Percentiles rank a stretch among this genome's conserved stretches.
phyloP scores from a whole-genome alignment of 2,329 filamentous ascomycete species.

The Aspergillus fumigatus region DNA sequence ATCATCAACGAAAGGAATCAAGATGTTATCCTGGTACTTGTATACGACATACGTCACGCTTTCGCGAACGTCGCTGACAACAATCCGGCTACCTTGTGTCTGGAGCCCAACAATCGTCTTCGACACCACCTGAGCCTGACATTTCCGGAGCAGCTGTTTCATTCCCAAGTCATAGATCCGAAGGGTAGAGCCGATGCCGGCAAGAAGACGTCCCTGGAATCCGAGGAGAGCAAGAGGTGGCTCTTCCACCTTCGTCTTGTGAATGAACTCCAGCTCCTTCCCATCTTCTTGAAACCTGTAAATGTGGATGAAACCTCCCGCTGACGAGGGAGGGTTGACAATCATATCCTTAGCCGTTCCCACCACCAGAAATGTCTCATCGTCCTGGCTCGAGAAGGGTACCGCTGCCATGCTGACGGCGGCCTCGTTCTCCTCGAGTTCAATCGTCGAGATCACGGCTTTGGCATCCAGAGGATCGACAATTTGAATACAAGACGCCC shows the following conservation, averaged over 20 bases:
- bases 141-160: slow-evolving; percentile 86
- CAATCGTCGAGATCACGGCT: slow-evolving; percentile 68
- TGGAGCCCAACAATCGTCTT: slow-evolving; percentile 85
- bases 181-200: slow-evolving; percentile 77
- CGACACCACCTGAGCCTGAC: slow-evolving; percentile 72
- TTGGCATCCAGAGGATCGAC: slow-evolving; percentile 78
- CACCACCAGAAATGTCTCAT: slow-evolving; percentile 86
- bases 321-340: slow-evolving; percentile 69
- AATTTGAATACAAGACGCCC: slow-evolving; percentile 93
- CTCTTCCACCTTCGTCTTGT: slow-evolving; percentile 89
- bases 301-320: slow-evolving; percentile 81
- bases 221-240: slow-evolving; percentile 84
- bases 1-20: slow-evolving; percentile 93
- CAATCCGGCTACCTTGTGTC: slow-evolving; percentile 83
- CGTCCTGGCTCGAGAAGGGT: slow-evolving; percentile 80
- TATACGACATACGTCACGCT: slow-evolving; percentile 90
- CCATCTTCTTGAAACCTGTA: slow-evolving; percentile 87
- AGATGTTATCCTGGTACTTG: slow-evolving; percentile 82
- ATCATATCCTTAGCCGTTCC: slow-evolving; percentile 90
- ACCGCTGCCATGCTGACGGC: slow-evolving; percentile 82
- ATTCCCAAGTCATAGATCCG: slow-evolving; percentile 91
- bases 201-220: slow-evolving; percentile 85
- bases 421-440: slow-evolving; percentile 85
- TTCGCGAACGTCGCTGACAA: slow-evolving; percentile 89
- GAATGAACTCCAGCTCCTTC: slow-evolving; percentile 85